Evolutionary conservation across 306 rosid genomes (phyloP).

Genomic region (Casuarina glauca): DNA sequence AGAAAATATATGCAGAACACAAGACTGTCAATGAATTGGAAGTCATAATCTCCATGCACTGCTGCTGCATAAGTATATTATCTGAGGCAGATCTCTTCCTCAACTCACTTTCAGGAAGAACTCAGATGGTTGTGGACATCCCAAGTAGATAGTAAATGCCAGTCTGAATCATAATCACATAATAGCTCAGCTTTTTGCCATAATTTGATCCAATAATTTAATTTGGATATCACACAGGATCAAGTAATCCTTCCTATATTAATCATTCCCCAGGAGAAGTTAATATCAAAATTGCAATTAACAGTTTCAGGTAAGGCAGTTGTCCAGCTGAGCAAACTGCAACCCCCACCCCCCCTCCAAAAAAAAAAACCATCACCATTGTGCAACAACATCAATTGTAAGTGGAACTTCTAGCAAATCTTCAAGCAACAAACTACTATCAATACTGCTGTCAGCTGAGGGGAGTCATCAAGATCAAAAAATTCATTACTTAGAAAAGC

Average conservation of each 20-base stretch:
- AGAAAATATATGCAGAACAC: background rate
- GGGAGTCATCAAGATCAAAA: background rate
- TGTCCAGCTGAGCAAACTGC: background rate
- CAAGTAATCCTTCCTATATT: background rate
- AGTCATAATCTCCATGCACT: background rate
- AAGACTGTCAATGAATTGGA: background rate
- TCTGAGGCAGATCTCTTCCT: background rate
- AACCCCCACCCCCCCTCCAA: background rate
- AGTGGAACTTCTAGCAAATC: background rate
- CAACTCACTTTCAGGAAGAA: background rate
- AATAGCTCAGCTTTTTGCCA: background rate
- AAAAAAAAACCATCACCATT: too few species aligned
- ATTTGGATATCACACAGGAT: background rate
- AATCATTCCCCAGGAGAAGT: background rate
- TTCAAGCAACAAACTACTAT: background rate
- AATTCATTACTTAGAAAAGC: background rate
- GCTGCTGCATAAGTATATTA: background rate
- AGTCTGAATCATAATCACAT: background rate
- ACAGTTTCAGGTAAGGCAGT: background rate
- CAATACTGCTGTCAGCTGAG: background rate
- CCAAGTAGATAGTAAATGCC: background rate
- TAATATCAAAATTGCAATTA: background rate
- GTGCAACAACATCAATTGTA: background rate
- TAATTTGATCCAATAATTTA: background rate
- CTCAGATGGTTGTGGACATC: background rate